Evolutionary conservation across 148 eudicot species (phyloP).

Genomic region (Dianthus caryophyllus): DNA sequence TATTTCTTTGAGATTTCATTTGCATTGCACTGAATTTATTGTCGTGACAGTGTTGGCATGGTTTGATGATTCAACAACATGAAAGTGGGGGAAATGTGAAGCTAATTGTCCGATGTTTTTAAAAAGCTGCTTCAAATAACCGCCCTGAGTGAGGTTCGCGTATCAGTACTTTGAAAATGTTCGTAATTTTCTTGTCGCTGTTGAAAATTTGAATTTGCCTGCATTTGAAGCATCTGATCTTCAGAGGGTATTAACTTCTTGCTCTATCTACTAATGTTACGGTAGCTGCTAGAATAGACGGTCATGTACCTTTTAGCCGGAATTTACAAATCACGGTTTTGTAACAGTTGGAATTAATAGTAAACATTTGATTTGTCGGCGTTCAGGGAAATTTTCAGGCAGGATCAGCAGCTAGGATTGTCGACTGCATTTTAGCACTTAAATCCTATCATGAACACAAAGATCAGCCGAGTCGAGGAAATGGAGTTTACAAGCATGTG

Average conservation of each 20-base stretch:
- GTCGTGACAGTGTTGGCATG: too few species aligned
- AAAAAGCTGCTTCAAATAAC: too few species aligned
- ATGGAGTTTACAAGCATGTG: conserved; percentile 55
- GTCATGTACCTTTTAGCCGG: neutral
- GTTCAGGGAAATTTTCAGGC: conserved; percentile 66
- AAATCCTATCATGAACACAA: conserved; percentile 82
- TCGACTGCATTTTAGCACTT: conserved; percentile 78
- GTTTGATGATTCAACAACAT: too few species aligned
- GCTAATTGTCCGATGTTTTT: too few species aligned
- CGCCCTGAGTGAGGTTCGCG: too few species aligned
- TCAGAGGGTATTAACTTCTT: conserved; percentile 48
- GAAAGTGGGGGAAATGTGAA: too few species aligned
- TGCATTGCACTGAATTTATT: too few species aligned
- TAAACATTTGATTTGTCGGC: neutral
- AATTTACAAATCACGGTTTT: neutral
- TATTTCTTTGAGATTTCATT: too few species aligned
- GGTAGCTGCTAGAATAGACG: neutral
- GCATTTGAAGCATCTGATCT: conserved; percentile 85
- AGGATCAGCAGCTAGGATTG: conserved; percentile 69
- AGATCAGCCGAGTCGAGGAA: conserved; percentile 61
- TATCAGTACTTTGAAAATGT: conserved; percentile 97
- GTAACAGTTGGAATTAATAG: neutral
- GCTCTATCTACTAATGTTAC: neutral
- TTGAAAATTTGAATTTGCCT: conserved; percentile 60
- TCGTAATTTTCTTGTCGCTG: conserved; percentile 70